A percentile compares a stretch with the other conserved stretches of the same genome.
Conservation (phyloP, 129 eudicot species). For the Calendula officinalis region DNA sequence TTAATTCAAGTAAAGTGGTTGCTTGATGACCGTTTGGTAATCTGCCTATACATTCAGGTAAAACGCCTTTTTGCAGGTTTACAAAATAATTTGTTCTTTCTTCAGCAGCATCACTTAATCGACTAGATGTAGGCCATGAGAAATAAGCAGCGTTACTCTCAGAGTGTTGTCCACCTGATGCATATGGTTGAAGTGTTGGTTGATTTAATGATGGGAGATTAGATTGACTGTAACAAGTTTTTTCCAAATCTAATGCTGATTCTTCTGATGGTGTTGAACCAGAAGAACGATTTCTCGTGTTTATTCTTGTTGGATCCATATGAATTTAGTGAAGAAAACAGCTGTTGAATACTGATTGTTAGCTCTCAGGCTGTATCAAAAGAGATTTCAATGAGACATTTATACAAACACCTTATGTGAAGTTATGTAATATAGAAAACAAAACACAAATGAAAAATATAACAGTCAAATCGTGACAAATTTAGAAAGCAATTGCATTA, state of each 20-base stretch:
- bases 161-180: slow-evolving; percentile 80
- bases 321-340: not conserved
- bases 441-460: not conserved
- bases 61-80: slow-evolving; percentile 83
- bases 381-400: slow-evolving; percentile 13
- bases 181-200: slow-evolving; percentile 69
- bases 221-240: slow-evolving; percentile 51
- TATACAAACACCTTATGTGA: slow-evolving; percentile 20
- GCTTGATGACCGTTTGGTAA: slow-evolving; percentile 95
- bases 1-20: slow-evolving; percentile 78
- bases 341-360: slow-evolving; percentile 1
- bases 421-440: not conserved
- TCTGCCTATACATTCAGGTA: slow-evolving; percentile 76
- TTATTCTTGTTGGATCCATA: slow-evolving; percentile 60
- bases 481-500: too few species aligned
- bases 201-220: slow-evolving; percentile 54
- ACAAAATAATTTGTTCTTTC: slow-evolving; percentile 86
- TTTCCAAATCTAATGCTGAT: slow-evolving; percentile 82
- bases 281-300: slow-evolving; percentile 49
- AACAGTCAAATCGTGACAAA: not conserved
- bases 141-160: slow-evolving; percentile 89
- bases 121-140: slow-evolving; percentile 84
- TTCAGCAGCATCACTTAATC: slow-evolving; percentile 86
- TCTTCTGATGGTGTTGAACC: slow-evolving; percentile 90
- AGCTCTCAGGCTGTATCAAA: slow-evolving; percentile 2